A percentile compares a stretch with the other conserved stretches of the same genome.
These are phyloP conservation scores for Juncus inflexus DNA, from an alignment of 176 grass and related monocot species.

Conservation along the genomic window DNA sequence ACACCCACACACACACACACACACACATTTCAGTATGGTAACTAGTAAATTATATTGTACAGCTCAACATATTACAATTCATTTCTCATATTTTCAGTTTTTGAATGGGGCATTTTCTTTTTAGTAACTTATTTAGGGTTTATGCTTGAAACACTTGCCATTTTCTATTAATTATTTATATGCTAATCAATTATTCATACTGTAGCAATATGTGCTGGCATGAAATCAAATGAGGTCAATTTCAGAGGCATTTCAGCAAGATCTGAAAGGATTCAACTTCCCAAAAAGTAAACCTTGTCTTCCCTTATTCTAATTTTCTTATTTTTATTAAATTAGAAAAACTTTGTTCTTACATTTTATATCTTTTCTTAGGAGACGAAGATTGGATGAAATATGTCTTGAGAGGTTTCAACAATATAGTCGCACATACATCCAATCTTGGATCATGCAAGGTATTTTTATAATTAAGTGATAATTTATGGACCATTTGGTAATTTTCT, in stretches of 20 bases:
- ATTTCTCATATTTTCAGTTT: neutral
- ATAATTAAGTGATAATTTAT: neutral
- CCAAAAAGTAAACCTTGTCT: conserved; percentile 59
- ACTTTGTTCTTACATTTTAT: too few relatives aligned
- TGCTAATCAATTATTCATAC: conserved; percentile 3
- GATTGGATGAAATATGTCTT: conserved; percentile 84
- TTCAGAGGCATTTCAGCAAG: conserved; percentile 40
- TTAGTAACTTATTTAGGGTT: too few relatives aligned
- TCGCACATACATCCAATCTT: conserved; percentile 83
- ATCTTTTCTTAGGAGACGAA: conserved; percentile 41
- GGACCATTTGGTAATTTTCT: conserved; percentile 4
- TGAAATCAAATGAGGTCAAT: conserved; percentile 19
- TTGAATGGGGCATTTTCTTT: neutral
- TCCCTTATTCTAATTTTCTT: neutral
- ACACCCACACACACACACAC: too few relatives aligned
- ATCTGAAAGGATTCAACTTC: conserved; percentile 51
- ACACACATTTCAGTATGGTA: neutral
- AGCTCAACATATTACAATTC: too few relatives aligned
- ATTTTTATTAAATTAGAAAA: neutral
- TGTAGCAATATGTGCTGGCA: conserved; percentile 38
- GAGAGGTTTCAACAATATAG: conserved; percentile 91
- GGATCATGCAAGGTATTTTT: conserved; percentile 84
- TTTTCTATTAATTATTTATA: too few relatives aligned
- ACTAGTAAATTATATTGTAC: neutral
- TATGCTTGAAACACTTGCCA: too few relatives aligned